These are phyloP conservation scores for Rhinocladiella mackenziei DNA, from an alignment of 2,329 filamentous ascomycete genomes.

Conservation along the genomic window DNA sequence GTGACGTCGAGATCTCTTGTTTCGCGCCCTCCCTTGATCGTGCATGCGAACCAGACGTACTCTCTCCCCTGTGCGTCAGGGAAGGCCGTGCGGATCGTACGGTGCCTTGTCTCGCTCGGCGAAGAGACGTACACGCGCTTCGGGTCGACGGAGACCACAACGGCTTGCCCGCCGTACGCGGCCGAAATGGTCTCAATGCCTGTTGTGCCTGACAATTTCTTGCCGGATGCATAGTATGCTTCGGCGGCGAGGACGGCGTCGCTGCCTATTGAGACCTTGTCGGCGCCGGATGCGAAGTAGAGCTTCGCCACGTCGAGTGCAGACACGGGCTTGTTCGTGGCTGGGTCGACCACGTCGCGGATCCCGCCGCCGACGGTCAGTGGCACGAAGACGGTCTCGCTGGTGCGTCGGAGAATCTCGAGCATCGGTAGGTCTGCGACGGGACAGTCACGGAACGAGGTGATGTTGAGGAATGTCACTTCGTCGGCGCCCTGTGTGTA, in stretches of 20 bases:
- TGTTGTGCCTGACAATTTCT: conserved; percentile 70
- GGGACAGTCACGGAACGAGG: conserved; percentile 92
- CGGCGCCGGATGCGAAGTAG: conserved; percentile 95
- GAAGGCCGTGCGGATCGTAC: conserved; percentile 67
- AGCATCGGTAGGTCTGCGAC: conserved; percentile 92
- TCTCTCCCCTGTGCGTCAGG: conserved; percentile 69
- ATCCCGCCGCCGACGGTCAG: conserved; percentile 95
- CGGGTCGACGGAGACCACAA: conserved; percentile 92
- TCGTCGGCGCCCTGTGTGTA: conserved; percentile 97
- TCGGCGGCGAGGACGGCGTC: conserved; percentile 92
- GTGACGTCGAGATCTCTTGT: conserved; percentile 90
- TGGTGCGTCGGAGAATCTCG: conserved; percentile 80
- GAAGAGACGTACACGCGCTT: conserved; percentile 78
- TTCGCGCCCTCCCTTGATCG: conserved; percentile 90
- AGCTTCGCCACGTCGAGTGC: conserved; percentile 90
- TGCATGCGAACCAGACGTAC: conserved; percentile 96
- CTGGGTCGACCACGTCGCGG: conserved; percentile 76
- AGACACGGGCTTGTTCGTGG: conserved; percentile 77
- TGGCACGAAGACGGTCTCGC: conserved; percentile 90
- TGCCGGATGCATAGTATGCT: conserved; percentile 72
- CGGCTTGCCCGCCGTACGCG: conserved; percentile 93
- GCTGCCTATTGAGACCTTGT: conserved; percentile 95
- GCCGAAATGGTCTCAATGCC: conserved; percentile 92
- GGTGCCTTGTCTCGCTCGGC: conserved; percentile 62
- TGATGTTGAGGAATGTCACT: conserved; percentile 97